Percentiles rank a stretch among this genome's conserved stretches.
Conservation (phyloP, 2,329 filamentous ascomycete genomes). For the Epichloe coenophiala region DNA sequence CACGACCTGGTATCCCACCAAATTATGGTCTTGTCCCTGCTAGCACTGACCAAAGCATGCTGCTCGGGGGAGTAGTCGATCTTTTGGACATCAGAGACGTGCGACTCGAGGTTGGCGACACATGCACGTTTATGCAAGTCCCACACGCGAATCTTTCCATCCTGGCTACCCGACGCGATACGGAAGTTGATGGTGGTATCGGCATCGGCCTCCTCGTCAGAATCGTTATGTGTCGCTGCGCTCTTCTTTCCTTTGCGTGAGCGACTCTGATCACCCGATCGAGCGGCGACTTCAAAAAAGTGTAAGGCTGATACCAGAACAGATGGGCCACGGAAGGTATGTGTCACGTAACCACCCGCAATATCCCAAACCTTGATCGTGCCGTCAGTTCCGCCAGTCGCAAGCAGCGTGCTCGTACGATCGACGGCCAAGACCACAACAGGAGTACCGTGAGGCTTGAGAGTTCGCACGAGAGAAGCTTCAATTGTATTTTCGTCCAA, state of each 20-base stretch:
- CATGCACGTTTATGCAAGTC: conserved; percentile 74
- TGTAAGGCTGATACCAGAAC: conserved; percentile 81
- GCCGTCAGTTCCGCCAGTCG: conserved; percentile 86
- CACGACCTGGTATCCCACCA: conserved; percentile 82
- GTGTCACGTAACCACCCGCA: conserved; percentile 74
- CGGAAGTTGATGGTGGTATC: conserved; percentile 48
- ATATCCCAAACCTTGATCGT: conserved; percentile 97
- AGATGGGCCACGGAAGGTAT: conserved; percentile 87
- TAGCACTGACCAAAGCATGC: conserved; percentile 66
- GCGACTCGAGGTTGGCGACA: conserved; percentile 69
- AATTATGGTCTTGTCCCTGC: conserved; percentile 86
- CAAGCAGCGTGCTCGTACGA: conserved; percentile 74
- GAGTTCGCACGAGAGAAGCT: conserved; percentile 56
- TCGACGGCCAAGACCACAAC: conserved; percentile 80
- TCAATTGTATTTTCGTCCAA: conserved; percentile 44
- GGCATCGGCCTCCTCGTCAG: conserved; percentile 27
- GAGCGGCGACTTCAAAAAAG: conserved; percentile 72
- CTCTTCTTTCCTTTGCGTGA: conserved; percentile 23
- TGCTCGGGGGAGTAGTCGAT: conserved; percentile 70
- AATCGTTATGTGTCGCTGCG: conserved; percentile 16
- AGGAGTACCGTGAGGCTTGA: conserved; percentile 84
- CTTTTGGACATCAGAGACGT: conserved; percentile 86
- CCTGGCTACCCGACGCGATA: conserved; percentile 82
- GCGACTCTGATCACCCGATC: conserved; percentile 17
- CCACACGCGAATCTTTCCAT: conserved; percentile 86